Base-by-base conservation (phyloP, 2,329 filamentous ascomycete genomes). In the Claviceps sp. region DNA sequence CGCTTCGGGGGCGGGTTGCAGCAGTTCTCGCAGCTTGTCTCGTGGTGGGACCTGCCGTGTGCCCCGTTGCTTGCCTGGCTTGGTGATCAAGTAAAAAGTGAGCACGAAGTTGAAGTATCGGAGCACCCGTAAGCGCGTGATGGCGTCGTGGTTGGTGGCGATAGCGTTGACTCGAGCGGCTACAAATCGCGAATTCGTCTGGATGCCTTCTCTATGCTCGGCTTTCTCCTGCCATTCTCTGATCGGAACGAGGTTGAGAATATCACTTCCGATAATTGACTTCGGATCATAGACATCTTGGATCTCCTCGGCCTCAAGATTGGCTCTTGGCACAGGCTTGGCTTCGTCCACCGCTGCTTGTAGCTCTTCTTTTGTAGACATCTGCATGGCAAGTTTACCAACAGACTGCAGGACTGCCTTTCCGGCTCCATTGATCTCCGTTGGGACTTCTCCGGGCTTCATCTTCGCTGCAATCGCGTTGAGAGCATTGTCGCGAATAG, bases 321-420 rank as follows among this genome's bases (percentile, higher is more conserved):
- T 87, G 55, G 83, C 78, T 47, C 73, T 76, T 5, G 87, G 87
- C 26, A 88, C 79, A 1, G 87, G 86, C 64, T 88, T 89, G 50
- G 79, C 76, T 17, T 76, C 75, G 59, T 88, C 80, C 38, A 82
- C 73, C 7, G 73, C 77, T 9, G 78, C 78, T 58, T 84, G 80
- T 5, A 87, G 73, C 55, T 85, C 73, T 50, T 84, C 78, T 55
- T 74, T 74, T 4, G 82, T 81, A 1, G 84, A 77, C 77, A 87
- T 85, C n/a, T 73, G 75, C 17, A 75, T 71, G 3, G 82, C 82
- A 1, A 78, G 69, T 47, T 78, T 71, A 46, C 76, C 76, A 62
- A 90, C 83, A 16, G 74, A 75, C 22, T 77, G 71, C 57, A 90
- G 73, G 50, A 88, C 77, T 7, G 78, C 80, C 47, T 71, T 68